Evolutionary conservation across 139 green algal species (phyloP).

Genomic region (Trebouxia sp.): DNA sequence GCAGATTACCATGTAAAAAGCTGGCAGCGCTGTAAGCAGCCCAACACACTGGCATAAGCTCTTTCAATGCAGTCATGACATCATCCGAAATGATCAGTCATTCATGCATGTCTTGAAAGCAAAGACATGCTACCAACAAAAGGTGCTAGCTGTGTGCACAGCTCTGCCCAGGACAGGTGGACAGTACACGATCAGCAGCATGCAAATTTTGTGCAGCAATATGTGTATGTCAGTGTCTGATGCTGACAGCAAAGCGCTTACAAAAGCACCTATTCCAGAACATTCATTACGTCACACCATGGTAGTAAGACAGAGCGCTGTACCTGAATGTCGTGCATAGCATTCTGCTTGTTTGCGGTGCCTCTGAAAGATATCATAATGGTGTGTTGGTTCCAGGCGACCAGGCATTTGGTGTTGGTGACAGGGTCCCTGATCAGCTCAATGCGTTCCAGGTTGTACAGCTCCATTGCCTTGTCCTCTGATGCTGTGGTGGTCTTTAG

Average conservation of each 20-base stretch:
- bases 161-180: too few species aligned
- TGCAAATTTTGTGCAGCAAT: neutral
- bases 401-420: conserved; percentile 29
- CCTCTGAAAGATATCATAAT: conserved; percentile 36
- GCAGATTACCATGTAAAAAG: too few species aligned
- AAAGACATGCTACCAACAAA: too few species aligned
- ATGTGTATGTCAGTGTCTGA: neutral
- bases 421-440: neutral
- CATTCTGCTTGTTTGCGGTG: conserved; percentile 30
- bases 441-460: neutral
- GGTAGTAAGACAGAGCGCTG: neutral
- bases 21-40: too few species aligned
- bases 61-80: too few species aligned
- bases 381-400: conserved; percentile 33
- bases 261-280: neutral
- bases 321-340: conserved; percentile 34
- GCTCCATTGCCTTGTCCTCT: neutral
- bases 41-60: too few species aligned
- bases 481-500: too few species aligned
- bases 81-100: too few species aligned
- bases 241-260: neutral
- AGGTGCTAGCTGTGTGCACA: too few species aligned
- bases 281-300: neutral
- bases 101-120: too few species aligned
- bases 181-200: too few species aligned